A percentile compares a stretch with the other conserved stretches of the same genome.
Evolutionary conservation across 2,329 filamentous ascomycete species (phyloP).

Genomic region (Aspergillus unguis): DNA sequence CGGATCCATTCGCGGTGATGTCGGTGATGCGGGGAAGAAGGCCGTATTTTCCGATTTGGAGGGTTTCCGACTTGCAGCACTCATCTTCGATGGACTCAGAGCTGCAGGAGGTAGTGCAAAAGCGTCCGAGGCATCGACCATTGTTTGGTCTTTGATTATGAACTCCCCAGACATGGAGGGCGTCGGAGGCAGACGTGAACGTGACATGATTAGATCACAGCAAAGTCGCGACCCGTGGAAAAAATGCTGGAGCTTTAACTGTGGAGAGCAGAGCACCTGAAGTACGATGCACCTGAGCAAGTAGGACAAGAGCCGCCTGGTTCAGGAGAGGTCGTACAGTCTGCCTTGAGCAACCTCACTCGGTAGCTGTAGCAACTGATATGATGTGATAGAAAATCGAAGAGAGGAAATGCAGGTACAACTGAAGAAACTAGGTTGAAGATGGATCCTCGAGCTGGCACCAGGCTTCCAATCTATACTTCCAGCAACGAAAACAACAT

Average conservation of each 20-base stretch:
- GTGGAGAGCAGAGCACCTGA: background rate
- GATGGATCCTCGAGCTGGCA: background rate
- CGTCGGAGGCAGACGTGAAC: constrained; percentile 34
- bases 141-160: constrained; percentile 35
- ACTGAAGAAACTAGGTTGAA: background rate
- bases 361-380: too few relatives aligned
- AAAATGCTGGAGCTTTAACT: background rate
- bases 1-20: constrained; percentile 29
- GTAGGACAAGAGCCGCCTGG: constrained; percentile 8
- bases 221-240: background rate
- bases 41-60: constrained; percentile 28
- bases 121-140: constrained; percentile 28
- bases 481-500: constrained; percentile 11
- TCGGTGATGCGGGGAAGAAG: constrained; percentile 33
- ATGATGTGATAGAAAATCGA: too few relatives aligned
- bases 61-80: constrained; percentile 24
- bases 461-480: constrained; percentile 8
- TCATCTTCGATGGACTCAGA: constrained; percentile 25
- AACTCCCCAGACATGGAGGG: constrained; percentile 40
- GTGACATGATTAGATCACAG: constrained; percentile 28
- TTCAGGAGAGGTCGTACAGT: constrained; percentile 11
- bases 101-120: constrained; percentile 39
- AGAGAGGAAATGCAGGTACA: too few relatives aligned
- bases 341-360: background rate
- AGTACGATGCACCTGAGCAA: background rate